These are phyloP conservation scores for Fusarium guadeloupense DNA, from an alignment of 2,329 filamentous ascomycete genomes.

Conservation along the genomic window DNA sequence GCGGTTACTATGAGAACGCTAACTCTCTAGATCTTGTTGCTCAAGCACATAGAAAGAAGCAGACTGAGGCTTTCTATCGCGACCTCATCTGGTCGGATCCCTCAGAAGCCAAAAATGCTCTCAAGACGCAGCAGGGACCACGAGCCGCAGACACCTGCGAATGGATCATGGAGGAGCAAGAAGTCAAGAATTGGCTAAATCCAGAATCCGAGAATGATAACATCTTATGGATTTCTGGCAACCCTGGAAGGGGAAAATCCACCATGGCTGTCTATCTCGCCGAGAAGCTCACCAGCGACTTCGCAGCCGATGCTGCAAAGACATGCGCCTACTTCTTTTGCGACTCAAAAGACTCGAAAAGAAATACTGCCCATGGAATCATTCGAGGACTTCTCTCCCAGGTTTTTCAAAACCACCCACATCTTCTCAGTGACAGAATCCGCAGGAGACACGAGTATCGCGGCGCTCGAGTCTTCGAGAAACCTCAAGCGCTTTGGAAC, in stretches of 20 bases:
- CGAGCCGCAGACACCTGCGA: constrained; percentile 18
- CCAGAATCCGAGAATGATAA: constrained; percentile 5
- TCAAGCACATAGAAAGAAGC: constrained; percentile 10
- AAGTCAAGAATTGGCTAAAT: constrained; percentile 13
- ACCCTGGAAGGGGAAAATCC: constrained; percentile 19
- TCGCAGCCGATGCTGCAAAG: constrained; percentile 10
- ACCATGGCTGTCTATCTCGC: constrained; percentile 19
- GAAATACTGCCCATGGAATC: constrained; percentile 21
- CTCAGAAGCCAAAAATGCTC: constrained; percentile 16
- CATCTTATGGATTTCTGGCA: constrained; percentile 17
- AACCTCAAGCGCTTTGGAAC: constrained; percentile 25
- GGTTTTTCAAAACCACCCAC: constrained; percentile 23
- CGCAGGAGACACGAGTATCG: constrained; percentile 19
- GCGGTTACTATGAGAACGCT: not conserved
- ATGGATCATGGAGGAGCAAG: constrained; percentile 18
- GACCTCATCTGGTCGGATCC: constrained; percentile 25
- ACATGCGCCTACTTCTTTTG: constrained; percentile 27
- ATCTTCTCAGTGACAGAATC: constrained; percentile 27
- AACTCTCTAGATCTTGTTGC: constrained; percentile 1
- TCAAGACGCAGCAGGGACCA: constrained; percentile 20
- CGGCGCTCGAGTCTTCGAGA: constrained; percentile 19
- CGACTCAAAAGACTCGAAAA: constrained; percentile 10
- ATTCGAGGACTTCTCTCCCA: constrained; percentile 22
- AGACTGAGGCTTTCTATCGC: constrained; percentile 20
- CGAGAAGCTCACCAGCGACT: constrained; percentile 16